A percentile compares a stretch with the other conserved stretches of the same genome.
Conservation (phyloP, 768 basidiomycete species). For the Tremella fuciformis region DNA sequence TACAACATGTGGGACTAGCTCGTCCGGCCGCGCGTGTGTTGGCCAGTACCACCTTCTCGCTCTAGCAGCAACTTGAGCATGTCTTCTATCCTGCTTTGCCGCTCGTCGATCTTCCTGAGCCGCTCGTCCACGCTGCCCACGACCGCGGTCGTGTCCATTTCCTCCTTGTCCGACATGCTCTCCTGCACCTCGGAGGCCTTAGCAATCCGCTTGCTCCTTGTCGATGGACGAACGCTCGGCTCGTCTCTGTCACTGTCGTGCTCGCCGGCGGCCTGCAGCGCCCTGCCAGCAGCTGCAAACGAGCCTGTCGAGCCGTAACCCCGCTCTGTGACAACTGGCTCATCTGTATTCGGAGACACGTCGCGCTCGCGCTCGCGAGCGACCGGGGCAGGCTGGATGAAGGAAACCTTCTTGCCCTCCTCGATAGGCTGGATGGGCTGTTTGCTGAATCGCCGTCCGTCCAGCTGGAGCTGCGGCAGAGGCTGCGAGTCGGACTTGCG, state of each 20-base stretch:
- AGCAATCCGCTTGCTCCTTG: slow-evolving; percentile 12
- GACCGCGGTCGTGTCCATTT: neutral
- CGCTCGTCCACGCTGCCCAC: slow-evolving; percentile 10
- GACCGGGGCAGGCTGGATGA: neutral
- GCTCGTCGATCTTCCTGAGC: slow-evolving; percentile 39
- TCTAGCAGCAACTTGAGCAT: slow-evolving; percentile 33
- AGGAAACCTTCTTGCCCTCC: slow-evolving; percentile 12
- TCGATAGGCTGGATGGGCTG: slow-evolving; percentile 8
- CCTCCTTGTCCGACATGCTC: neutral
- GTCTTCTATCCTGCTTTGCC: slow-evolving; percentile 45
- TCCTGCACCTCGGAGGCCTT: slow-evolving; percentile 37
- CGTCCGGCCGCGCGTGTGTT: too few species aligned
- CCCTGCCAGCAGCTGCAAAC: slow-evolving; percentile 5
- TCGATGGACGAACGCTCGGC: neutral
- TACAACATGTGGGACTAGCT: too few species aligned
- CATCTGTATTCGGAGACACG: neutral
- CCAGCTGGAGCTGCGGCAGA: neutral
- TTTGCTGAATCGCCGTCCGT: slow-evolving; percentile 2
- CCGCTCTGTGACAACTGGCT: neutral
- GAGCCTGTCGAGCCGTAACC: neutral
- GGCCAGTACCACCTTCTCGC: neutral
- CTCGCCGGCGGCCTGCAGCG: neutral
- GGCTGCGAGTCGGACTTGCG: slow-evolving; percentile 7
- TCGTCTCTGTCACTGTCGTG: neutral
- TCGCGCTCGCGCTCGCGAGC: neutral